Conservation (phyloP, 164 flowering plant genomes). For the Brasenia schreberi region DNA sequence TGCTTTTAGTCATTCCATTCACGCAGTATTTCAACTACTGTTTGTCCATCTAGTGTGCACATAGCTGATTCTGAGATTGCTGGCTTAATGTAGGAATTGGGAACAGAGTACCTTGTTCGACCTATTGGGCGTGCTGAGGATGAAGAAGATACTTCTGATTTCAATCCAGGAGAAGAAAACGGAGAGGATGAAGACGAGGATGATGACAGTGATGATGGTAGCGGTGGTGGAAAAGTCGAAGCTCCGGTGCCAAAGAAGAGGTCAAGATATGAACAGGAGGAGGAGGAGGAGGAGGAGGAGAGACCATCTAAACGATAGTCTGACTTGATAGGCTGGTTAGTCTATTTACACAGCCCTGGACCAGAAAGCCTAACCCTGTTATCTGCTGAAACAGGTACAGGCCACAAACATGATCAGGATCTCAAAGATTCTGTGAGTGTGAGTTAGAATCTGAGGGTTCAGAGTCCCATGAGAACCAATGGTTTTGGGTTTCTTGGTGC, state of each 20-base stretch:
- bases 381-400: background rate
- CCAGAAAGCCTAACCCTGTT: background rate
- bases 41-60: background rate
- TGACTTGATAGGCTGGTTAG: background rate
- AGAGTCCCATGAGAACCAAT: background rate
- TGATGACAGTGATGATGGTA: slow-evolving; percentile 34
- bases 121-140: slow-evolving; percentile 64
- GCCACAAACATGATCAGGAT: background rate
- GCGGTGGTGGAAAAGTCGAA: slow-evolving; percentile 23
- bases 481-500: background rate
- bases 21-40: background rate
- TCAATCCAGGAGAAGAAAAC: slow-evolving; percentile 59
- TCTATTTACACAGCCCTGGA: background rate
- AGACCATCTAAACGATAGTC: slow-evolving; percentile 74
- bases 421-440: background rate
- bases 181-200: slow-evolving; percentile 42
- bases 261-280: slow-evolving; percentile 39
- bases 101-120: slow-evolving; percentile 57
- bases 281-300: slow-evolving; percentile 62
- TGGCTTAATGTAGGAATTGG: slow-evolving; percentile 31
- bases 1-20: too few relatives aligned
- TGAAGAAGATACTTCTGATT: slow-evolving; percentile 79
- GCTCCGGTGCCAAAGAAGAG: slow-evolving; percentile 32
- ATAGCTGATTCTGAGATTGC: background rate
- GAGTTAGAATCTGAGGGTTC: background rate